phyloP scores from a whole-genome alignment of 768 basidiomycete genomes.

The Pleurotus citrinopileatus region DNA sequence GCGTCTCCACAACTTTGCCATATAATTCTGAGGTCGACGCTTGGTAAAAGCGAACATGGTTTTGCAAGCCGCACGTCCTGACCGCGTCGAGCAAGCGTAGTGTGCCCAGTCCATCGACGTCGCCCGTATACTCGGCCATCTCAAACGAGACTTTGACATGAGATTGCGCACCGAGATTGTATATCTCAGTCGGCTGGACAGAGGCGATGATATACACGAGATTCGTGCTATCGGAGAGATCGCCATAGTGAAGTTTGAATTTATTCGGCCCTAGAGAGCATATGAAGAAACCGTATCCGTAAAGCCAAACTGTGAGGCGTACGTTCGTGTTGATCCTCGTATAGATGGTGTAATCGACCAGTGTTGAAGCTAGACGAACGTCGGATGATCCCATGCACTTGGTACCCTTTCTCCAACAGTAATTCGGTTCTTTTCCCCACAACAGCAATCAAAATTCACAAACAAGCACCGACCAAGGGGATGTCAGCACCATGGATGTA shows the following conservation, averaged over 20 bases:
- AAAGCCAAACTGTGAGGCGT: constrained; percentile 24
- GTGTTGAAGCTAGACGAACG: constrained; percentile 99
- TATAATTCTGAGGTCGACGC: constrained; percentile 97
- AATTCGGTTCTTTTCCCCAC: constrained; percentile 64
- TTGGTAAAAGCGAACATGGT: constrained; percentile 94
- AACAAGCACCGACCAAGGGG: constrained; percentile 10
- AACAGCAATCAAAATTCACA: constrained; percentile 9
- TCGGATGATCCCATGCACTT: constrained; percentile 94
- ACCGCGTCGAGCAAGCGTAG: constrained; percentile 94
- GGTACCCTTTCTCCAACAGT: constrained; percentile 82
- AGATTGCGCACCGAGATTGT: constrained; percentile 96
- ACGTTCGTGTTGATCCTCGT: constrained; percentile 92
- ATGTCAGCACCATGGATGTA: constrained; percentile 7
- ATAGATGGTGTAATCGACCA: constrained; percentile 89
- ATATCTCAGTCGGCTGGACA: constrained; percentile 93
- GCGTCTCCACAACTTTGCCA: constrained; percentile 94
- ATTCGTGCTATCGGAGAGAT: constrained; percentile 94
- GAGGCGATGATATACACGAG: constrained; percentile 95
- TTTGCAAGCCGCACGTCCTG: constrained; percentile 91
- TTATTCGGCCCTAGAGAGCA: constrained; percentile 58
- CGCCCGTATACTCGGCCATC: constrained; percentile 98
- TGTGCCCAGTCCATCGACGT: constrained; percentile 94
- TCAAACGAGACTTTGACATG: constrained; percentile 99
- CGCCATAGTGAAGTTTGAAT: constrained; percentile 87
- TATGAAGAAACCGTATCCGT: constrained; percentile 6